Percentiles rank a stretch among this genome's conserved stretches.
Conservation (phyloP, 352 stramenopile species). For the Phytophthora podocarpi region DNA sequence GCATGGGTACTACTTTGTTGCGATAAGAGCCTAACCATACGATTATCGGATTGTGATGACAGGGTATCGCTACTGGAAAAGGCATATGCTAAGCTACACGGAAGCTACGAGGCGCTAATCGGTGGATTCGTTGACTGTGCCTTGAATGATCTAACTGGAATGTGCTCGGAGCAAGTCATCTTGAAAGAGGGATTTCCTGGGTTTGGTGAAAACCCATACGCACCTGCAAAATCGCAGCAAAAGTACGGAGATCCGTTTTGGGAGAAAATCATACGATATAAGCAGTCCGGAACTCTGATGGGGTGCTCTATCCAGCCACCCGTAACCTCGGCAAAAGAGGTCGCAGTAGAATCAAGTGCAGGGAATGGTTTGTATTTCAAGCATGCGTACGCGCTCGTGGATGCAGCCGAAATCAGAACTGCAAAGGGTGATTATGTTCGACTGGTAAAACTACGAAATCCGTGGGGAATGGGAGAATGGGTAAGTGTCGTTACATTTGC, state of each 20-base stretch:
- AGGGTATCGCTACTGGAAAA: slow-evolving; percentile 92
- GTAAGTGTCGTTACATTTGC: no score
- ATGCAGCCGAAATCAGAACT: slow-evolving; percentile 75
- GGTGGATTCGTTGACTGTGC: slow-evolving; percentile 91
- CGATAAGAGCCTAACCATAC: slow-evolving; percentile 1
- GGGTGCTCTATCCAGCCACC: slow-evolving; percentile 90
- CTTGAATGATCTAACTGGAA: slow-evolving; percentile 90
- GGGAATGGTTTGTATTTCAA: slow-evolving; percentile 88
- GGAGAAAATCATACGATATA: slow-evolving; percentile 79
- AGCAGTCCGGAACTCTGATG: slow-evolving; percentile 88
- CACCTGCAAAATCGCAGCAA: slow-evolving; percentile 43
- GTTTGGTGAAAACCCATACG: slow-evolving; percentile 75
- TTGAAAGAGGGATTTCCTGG: slow-evolving; percentile 81
- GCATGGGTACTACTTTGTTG: background rate
- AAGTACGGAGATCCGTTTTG: slow-evolving; percentile 77
- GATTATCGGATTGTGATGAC: background rate
- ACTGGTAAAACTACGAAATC: slow-evolving; percentile 88
- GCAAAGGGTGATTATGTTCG: slow-evolving; percentile 50
- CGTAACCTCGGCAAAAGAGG: slow-evolving; percentile 60
- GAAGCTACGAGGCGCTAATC: slow-evolving; percentile 89
- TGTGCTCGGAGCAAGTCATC: slow-evolving; percentile 90
- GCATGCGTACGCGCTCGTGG: slow-evolving; percentile 88
- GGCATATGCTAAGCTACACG: slow-evolving; percentile 93
- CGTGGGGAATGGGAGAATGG: slow-evolving; percentile 93
- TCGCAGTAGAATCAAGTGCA: slow-evolving; percentile 74